Percentiles rank a stretch among this genome's conserved stretches.
Evolutionary conservation across 345 rosid genomes (phyloP).

Genomic region (Laguncularia racemosa): DNA sequence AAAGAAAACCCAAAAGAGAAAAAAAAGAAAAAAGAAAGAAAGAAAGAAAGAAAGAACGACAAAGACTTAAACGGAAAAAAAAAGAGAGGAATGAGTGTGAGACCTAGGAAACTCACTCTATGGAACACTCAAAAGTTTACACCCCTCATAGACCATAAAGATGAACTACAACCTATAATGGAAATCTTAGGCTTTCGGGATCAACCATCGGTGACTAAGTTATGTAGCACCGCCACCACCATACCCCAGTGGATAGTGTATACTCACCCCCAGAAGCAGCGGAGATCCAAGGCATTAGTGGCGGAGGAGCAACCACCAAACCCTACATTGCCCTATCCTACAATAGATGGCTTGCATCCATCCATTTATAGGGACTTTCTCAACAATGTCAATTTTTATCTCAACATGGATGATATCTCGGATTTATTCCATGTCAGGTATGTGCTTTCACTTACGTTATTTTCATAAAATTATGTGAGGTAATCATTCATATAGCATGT

Average conservation of each 20-base stretch:
- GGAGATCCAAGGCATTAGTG: neutral
- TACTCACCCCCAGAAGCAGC: conserved; percentile 1
- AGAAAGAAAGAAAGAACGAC: too few relatives aligned
- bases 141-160: conserved; percentile 38
- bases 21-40: too few relatives aligned
- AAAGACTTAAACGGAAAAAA: too few relatives aligned
- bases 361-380: too few relatives aligned
- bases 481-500: neutral
- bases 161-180: conserved; percentile 39
- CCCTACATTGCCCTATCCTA: conserved; percentile 37
- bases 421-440: conserved; percentile 45
- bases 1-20: too few relatives aligned
- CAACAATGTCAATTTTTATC: conserved; percentile 39
- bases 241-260: conserved; percentile 29
- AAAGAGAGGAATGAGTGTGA: too few relatives aligned
- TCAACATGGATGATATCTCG: conserved; percentile 27
- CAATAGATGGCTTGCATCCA: too few relatives aligned
- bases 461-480: too few relatives aligned
- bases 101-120: conserved; percentile 40
- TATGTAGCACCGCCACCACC: neutral
- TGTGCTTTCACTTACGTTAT: neutral
- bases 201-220: conserved; percentile 12
- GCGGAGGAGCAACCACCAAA: conserved; percentile 13
- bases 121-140: conserved; percentile 41
- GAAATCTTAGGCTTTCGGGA: conserved; percentile 34